Evolutionary conservation across 129 eudicot species (phyloP), one percentile per base, ranked within the genome.

Genomic region (Ambrosia artemisiifolia): DNA sequence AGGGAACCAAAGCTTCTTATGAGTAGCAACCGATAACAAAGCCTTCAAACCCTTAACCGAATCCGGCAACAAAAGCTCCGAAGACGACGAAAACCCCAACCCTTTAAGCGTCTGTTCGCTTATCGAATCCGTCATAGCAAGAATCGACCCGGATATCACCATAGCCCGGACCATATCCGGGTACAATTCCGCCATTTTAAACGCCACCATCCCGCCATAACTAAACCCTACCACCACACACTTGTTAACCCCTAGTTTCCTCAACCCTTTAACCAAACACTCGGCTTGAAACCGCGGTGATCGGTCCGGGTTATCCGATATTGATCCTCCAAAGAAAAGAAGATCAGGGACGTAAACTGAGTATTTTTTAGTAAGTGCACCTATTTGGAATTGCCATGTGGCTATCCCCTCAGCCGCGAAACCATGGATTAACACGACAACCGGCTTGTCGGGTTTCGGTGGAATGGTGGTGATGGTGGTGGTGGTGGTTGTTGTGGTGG

Each of bases 131-230:
- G 96, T 89, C 96, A 93, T 90, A 0, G 96, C 92, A 48, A 89
- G 66, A 3, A 90, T 78, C 56, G 96, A 89, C 0, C 98, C 96
- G 0, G 98, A 89, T 2, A 93, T 74, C 63, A 93, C 98, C 83
- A 90, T 4, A 0, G 85, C 90, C 40, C 72, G 57, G 7, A 90
- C 91, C 83, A 93, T 46, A 1, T 87, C 95, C 12, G 98, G 98
- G 49, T 77, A 78, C 75, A 80, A 2, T 68, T 90, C 95, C 6
- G 93, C 95, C 91, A 90, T 74, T 82, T 90, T 87, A 66, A 93
- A 93, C 36, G 92, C 95, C 67, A 93, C 96, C 96, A 93, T 87
- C 30, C 98, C 96, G 3, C 96, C 98, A 42, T 93, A 93, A 62
- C 98, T 93, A 57, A 93, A 93, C 73, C 98, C 98, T 68, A 93